These are phyloP conservation scores for Ogataea corticis DNA, from an alignment of 805 yeast genomes.

Conservation along the genomic window DNA sequence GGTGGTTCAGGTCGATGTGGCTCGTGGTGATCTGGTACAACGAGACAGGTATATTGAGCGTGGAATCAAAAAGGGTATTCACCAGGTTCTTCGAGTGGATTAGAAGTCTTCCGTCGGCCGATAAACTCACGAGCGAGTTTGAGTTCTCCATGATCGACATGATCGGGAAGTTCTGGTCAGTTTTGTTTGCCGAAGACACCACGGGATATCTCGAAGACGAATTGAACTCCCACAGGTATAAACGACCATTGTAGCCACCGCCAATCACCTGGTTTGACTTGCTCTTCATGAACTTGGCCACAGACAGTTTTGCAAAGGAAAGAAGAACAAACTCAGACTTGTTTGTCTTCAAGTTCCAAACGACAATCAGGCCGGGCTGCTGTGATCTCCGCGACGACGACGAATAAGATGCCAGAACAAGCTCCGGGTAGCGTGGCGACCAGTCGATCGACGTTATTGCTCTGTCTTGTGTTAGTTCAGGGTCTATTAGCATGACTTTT, in stretches of 20 bases:
- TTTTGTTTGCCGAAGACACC: slow-evolving; percentile 10
- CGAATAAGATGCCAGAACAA: slow-evolving; percentile 29
- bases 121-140: slow-evolving; percentile 26
- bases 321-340: slow-evolving; percentile 40
- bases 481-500: slow-evolving; percentile 5
- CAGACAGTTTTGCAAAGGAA: slow-evolving; percentile 41
- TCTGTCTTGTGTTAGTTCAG: slow-evolving; percentile 9
- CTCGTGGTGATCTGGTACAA: slow-evolving; percentile 20
- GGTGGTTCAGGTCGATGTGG: slow-evolving; percentile 20
- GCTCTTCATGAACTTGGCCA: slow-evolving; percentile 41
- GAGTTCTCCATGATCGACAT: slow-evolving; percentile 26
- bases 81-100: slow-evolving; percentile 27
- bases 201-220: slow-evolving; percentile 33
- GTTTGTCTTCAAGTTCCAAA: slow-evolving; percentile 32
- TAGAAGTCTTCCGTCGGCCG: slow-evolving; percentile 22
- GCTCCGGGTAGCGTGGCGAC: slow-evolving; percentile 32
- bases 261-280: slow-evolving; percentile 45
- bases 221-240: slow-evolving; percentile 50
- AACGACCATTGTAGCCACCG: slow-evolving; percentile 50
- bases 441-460: slow-evolving; percentile 31
- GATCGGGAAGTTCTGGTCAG: slow-evolving; percentile 18
- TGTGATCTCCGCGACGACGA: slow-evolving; percentile 1
- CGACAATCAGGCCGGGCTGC: slow-evolving; percentile 19
- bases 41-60: slow-evolving; percentile 8
- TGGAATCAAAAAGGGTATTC: slow-evolving; percentile 16